These are phyloP conservation scores for Fraxinus velutina DNA, from an alignment of 305 asterid genomes.

Conservation along the genomic window DNA sequence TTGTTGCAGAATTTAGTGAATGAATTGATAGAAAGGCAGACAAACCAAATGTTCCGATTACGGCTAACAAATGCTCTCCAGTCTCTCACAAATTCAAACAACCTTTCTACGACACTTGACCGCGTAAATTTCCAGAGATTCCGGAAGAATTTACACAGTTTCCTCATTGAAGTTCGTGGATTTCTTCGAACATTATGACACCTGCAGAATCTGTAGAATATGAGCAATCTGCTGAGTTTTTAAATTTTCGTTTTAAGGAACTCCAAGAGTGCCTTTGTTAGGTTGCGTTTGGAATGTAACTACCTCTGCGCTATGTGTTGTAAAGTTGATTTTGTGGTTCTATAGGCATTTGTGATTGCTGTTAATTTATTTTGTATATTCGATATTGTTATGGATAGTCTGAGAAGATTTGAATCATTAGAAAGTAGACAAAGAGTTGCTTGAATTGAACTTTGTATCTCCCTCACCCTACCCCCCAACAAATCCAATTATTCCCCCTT, in stretches of 20 bases:
- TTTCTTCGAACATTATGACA: slow-evolving; percentile 71
- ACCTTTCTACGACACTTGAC: slow-evolving; percentile 68
- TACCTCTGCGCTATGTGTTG: not conserved
- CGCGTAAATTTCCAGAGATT: slow-evolving; percentile 78
- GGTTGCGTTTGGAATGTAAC: not conserved
- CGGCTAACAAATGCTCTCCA: slow-evolving; percentile 78
- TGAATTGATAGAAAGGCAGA: slow-evolving; percentile 73
- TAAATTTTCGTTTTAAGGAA: not conserved
- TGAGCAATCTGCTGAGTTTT: not conserved
- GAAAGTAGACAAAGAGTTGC: not conserved
- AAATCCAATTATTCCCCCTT: not conserved
- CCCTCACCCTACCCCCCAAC: not conserved
- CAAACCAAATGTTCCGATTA: slow-evolving; percentile 46
- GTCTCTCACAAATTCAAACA: slow-evolving; percentile 66
- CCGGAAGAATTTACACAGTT: slow-evolving; percentile 68
- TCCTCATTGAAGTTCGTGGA: slow-evolving; percentile 87
- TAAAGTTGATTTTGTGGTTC: not conserved
- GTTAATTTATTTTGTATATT: not conserved
- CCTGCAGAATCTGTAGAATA: slow-evolving; percentile 2
- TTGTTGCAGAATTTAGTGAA: slow-evolving; percentile 61
- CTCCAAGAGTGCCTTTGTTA: not conserved
- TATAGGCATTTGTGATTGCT: not conserved
- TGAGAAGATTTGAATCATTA: not conserved
- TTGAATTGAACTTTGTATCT: not conserved
- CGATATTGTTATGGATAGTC: not conserved